phyloP scores from a whole-genome alignment of 257 asterid species.

The Solanum paucissectum region DNA sequence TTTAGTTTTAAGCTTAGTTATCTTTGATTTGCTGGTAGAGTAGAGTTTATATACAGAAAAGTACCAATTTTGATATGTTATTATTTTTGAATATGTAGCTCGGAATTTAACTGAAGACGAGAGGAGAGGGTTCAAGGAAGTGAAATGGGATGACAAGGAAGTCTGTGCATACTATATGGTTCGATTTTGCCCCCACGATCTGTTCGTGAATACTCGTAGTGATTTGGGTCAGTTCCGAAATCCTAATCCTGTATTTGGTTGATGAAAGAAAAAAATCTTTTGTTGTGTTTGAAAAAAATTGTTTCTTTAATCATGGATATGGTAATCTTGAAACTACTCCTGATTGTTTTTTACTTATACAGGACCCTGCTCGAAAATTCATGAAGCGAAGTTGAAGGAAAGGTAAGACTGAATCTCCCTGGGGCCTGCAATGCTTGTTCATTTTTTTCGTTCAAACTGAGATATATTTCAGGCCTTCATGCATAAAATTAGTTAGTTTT shows the following conservation, averaged over 20 bases:
- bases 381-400: slow-evolving; percentile 91
- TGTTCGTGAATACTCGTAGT: slow-evolving; percentile 89
- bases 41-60: not conserved
- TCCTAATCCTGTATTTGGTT: not conserved
- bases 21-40: not conserved
- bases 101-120: slow-evolving; percentile 94
- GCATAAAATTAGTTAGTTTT: not conserved
- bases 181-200: slow-evolving; percentile 95
- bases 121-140: slow-evolving; percentile 74
- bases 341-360: not conserved
- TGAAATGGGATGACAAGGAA: slow-evolving; percentile 92
- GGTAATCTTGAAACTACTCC: not conserved
- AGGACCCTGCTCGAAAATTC: slow-evolving; percentile 91
- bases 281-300: not conserved
- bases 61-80: not conserved
- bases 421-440: not conserved
- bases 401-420: slow-evolving; percentile 32
- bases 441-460: not conserved
- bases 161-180: slow-evolving; percentile 87
- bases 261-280: not conserved
- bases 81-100: slow-evolving; percentile 28
- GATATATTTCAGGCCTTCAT: not conserved
- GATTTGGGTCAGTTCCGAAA: slow-evolving; percentile 54
- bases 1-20: not conserved
- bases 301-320: not conserved